Percentiles rank a stretch among this genome's conserved stretches.
These are phyloP conservation scores for Polysphondylium violaceum DNA, from an alignment of 78 protist genomes.

Conservation along the genomic window DNA sequence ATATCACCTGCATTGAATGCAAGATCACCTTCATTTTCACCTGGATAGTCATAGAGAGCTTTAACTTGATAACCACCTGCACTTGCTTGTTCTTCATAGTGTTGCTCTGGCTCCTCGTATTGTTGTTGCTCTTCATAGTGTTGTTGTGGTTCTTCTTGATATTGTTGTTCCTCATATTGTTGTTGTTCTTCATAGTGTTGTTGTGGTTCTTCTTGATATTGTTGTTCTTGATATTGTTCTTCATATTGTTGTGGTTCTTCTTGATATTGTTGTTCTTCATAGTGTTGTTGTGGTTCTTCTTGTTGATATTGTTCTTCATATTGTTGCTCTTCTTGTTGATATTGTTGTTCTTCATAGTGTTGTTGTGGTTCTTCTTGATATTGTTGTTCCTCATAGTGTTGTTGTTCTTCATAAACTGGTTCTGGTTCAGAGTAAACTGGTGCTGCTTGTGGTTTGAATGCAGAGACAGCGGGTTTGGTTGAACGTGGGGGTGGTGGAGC, in stretches of 20 bases:
- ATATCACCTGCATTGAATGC: conserved; percentile 74
- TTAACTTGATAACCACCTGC: conserved; percentile 2
- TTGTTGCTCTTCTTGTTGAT: conserved; percentile 21
- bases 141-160: conserved; percentile 34
- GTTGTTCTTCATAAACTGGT: conserved; percentile 39
- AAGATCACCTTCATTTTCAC: conserved; percentile 80
- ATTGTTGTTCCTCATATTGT: conserved; percentile 18
- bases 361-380: conserved; percentile 34
- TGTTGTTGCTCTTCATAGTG: conserved; percentile 7
- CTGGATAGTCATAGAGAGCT: conserved; percentile 70
- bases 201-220: conserved; percentile 36
- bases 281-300: conserved; percentile 4
- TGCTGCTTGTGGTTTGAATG: neutral
- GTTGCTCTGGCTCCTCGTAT: conserved; percentile 30
- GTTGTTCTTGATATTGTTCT: conserved; percentile 34
- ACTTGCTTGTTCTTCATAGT: conserved; percentile 10
- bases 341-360: conserved; percentile 21
- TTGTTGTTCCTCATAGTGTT: conserved; percentile 12
- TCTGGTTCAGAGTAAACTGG: conserved; percentile 27
- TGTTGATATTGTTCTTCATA: conserved; percentile 1
- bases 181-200: conserved; percentile 42
- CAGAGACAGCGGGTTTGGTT: neutral
- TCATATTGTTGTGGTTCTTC: conserved; percentile 28
- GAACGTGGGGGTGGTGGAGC: conserved; percentile 35
- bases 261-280: conserved; percentile 20